These are phyloP conservation scores for Kazachstania martiniae DNA, from an alignment of 805 yeast species.

Conservation along the genomic window DNA sequence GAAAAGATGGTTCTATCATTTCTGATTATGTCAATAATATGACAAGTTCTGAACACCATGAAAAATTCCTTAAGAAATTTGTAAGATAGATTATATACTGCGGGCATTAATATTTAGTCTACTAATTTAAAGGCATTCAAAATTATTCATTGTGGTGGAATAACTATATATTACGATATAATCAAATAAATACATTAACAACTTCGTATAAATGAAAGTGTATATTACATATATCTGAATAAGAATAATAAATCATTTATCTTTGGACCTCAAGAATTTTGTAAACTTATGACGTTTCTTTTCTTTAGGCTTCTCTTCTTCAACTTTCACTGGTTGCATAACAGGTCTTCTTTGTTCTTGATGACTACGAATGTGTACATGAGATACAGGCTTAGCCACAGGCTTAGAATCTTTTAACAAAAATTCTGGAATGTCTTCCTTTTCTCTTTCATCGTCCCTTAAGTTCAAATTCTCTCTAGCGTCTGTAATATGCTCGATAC, in stretches of 20 bases:
- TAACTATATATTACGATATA: too few species aligned
- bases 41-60: slow-evolving; percentile 33
- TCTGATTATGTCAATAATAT: slow-evolving; percentile 29
- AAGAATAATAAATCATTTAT: slow-evolving; percentile 3
- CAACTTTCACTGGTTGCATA: not conserved
- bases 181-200: not conserved
- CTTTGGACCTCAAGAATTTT: slow-evolving; percentile 32
- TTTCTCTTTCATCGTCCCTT: slow-evolving; percentile 26
- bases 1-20: too few species aligned
- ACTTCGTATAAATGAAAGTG: too few species aligned
- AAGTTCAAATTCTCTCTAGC: slow-evolving; percentile 35
- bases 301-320: slow-evolving; percentile 23
- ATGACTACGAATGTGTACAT: slow-evolving; percentile 13
- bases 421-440: slow-evolving; percentile 34
- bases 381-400: slow-evolving; percentile 18
- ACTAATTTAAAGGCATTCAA: too few species aligned
- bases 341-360: slow-evolving; percentile 7
- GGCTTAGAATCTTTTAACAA: slow-evolving; percentile 28
- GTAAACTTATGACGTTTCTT: slow-evolving; percentile 39
- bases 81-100: too few species aligned
- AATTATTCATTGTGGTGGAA: too few species aligned
- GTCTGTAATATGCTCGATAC: slow-evolving; percentile 29
- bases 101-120: too few species aligned
- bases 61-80: slow-evolving; percentile 32
- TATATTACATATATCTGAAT: too few species aligned